Evolutionary conservation across 2,329 filamentous ascomycete genomes (phyloP).

Genomic region (Neopestalotiopsis sp.): DNA sequence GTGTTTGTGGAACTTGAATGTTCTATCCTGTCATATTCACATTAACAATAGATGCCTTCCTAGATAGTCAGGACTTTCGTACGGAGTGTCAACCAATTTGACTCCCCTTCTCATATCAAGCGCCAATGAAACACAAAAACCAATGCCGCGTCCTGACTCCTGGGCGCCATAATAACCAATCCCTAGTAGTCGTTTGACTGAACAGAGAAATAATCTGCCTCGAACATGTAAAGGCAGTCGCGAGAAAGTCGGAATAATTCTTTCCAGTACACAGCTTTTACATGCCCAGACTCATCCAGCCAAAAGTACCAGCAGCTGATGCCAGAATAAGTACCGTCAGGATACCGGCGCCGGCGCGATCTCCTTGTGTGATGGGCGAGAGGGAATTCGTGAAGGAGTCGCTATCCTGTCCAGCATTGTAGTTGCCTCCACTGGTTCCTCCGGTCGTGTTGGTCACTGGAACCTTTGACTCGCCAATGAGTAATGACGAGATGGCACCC

Average conservation of each 20-base stretch:
- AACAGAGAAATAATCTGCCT: neutral
- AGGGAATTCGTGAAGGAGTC: constrained; percentile 39
- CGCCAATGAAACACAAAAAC: neutral
- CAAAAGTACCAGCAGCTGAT: constrained; percentile 46
- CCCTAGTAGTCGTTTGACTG: neutral
- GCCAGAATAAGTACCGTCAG: constrained; percentile 52
- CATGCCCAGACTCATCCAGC: constrained; percentile 53
- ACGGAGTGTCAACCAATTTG: neutral
- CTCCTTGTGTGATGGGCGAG: constrained; percentile 47
- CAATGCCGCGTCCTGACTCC: neutral
- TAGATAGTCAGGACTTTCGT: neutral
- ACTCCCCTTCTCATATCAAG: neutral
- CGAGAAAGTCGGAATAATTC: neutral
- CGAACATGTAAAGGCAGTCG: neutral
- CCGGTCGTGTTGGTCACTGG: constrained; percentile 54
- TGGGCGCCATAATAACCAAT: neutral
- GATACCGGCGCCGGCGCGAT: constrained; percentile 54
- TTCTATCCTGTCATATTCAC: constrained; percentile 8
- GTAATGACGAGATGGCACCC: constrained; percentile 58
- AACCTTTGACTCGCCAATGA: constrained; percentile 47
- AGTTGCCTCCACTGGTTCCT: constrained; percentile 55
- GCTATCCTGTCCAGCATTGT: constrained; percentile 45
- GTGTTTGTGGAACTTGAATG: neutral
- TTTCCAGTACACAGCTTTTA: constrained; percentile 25
- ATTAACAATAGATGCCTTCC: constrained; percentile 7